Base-by-base conservation (phyloP, 306 rosid genomes). In the Sophora flavescens region DNA sequence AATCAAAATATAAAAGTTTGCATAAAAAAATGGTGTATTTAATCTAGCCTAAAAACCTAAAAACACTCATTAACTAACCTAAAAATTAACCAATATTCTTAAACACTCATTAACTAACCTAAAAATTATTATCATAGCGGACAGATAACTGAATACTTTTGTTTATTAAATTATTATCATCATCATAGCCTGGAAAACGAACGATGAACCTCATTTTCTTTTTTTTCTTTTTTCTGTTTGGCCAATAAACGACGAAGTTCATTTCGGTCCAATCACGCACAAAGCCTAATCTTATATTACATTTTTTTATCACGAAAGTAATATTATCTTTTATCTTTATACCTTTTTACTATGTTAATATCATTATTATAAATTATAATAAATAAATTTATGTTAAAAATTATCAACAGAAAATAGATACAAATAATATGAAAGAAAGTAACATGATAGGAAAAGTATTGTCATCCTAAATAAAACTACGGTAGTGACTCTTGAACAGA, bases 231-330 rank as follows among this genome's bases (percentile, higher is more conserved):
- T 22, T 22, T 11, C 17, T 14, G 14, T 33, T 54, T 63, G 74
- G 32, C 47, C 68, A 54, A 18, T 81, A 81, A 48, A 47, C 75
- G 84, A 83, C 77, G 45, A 68, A 54, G 13, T 38, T 62, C 6
- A 54, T 73, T 83, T 69, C 87, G 81, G 84, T 79, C 87, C 87
- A 83, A 79, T 78, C 77, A 39, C 12, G 7, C 3, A 51, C 17
- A 35, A 48, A 63, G 12, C 18, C n/a, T 2, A 76, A 16, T 56
- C 22, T 57, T 63, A 44, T 67, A 13, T 63, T 6, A 56, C 1
- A 17, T 6, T 5, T 54, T 36, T 16, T 32, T 1, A 18, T 16
- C 26, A 8, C 3, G 38, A 48, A 73, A 32, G 7, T n/a, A 18
- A 35, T 14, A 36, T n/a, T 10, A 32, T 3, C 22, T 73, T 59